Conservation (phyloP, 257 asterid genomes). For the Solanum chiquidenum region DNA sequence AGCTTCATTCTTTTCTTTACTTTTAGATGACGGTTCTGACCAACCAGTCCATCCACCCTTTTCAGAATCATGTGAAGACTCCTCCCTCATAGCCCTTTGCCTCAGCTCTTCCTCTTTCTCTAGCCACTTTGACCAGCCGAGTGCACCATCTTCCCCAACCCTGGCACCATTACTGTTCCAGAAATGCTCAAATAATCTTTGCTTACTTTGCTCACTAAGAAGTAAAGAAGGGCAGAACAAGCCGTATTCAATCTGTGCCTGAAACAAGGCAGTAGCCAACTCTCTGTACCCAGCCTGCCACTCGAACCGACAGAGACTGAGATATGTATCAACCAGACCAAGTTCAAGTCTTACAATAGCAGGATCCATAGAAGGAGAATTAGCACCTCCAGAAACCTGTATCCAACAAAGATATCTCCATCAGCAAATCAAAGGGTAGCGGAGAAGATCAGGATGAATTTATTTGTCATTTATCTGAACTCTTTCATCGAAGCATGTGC, state of each 20-base stretch:
- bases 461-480: neutral
- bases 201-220: conserved; percentile 79
- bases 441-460: neutral
- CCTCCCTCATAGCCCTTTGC: conserved; percentile 59
- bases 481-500: neutral
- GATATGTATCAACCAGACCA: conserved; percentile 68
- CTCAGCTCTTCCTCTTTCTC: conserved; percentile 92
- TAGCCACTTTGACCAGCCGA: conserved; percentile 92
- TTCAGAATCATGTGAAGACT: conserved; percentile 37
- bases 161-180: conserved; percentile 91
- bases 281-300: conserved; percentile 97
- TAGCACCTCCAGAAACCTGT: conserved; percentile 52
- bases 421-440: neutral
- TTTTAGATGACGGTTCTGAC: conserved; percentile 58
- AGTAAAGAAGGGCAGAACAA: conserved; percentile 77
- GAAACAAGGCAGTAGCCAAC: conserved; percentile 90
- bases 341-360: conserved; percentile 50
- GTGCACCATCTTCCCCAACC: conserved; percentile 93
- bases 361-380: conserved; percentile 35
- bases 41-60: conserved; percentile 99
- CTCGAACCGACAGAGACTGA: conserved; percentile 82
- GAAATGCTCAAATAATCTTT: conserved; percentile 79
- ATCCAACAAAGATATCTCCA: conserved; percentile 8
- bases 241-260: conserved; percentile 82
- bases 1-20: conserved; percentile 28